A percentile compares a stretch with the other conserved stretches of the same genome.
Conservation (phyloP, 2,329 filamentous ascomycete species). For the Fusarium sp. region DNA sequence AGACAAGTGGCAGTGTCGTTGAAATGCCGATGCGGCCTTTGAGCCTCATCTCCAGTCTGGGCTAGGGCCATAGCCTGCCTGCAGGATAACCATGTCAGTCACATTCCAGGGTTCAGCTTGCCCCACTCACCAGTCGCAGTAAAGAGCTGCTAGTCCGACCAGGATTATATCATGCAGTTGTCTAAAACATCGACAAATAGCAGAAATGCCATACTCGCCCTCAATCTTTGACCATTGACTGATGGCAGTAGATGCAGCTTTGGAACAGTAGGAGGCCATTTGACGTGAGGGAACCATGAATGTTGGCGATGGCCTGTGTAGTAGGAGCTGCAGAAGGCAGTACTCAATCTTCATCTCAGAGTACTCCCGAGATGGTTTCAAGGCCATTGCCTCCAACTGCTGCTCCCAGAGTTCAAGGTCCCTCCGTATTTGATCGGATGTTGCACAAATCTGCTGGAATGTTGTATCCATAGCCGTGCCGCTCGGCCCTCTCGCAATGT, state of each 20-base stretch:
- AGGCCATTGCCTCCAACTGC: neutral
- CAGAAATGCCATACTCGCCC: neutral
- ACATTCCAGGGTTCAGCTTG: neutral
- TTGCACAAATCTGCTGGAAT: conserved; percentile 4
- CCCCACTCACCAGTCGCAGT: conserved; percentile 1
- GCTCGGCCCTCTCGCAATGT: neutral
- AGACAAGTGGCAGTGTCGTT: neutral
- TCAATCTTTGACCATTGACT: neutral
- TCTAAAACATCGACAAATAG: neutral
- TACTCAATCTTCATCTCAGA: conserved; percentile 12
- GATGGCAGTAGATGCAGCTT: neutral
- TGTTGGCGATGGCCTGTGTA: neutral
- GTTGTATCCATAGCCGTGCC: conserved; percentile 9
- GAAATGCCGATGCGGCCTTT: neutral
- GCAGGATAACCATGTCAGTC: neutral
- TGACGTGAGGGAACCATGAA: conserved; percentile 3
- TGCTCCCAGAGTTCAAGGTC: conserved; percentile 8
- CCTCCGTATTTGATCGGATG: neutral
- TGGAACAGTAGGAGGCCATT: neutral
- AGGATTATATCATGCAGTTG: conserved; percentile 2
- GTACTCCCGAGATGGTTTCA: neutral
- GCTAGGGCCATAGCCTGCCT: neutral
- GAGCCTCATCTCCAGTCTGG: accelerated
- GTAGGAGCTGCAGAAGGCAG: neutral
- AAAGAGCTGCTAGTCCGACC: neutral